Conservation (phyloP, 441 rosid species). For the Gossypium laxum region DNA sequence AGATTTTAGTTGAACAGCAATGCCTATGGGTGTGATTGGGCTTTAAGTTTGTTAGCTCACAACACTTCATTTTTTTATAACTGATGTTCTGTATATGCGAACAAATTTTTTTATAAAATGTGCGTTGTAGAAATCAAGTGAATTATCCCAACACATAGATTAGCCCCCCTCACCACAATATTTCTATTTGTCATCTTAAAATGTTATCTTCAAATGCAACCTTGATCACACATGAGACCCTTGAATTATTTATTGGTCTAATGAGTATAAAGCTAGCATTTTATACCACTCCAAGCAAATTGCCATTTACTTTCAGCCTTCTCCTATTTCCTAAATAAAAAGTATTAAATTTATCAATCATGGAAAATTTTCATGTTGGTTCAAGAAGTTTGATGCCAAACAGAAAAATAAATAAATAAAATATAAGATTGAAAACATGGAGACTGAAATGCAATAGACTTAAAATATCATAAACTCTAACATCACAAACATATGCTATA, state of each 20-base stretch:
- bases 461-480: not conserved
- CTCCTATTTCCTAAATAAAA: not conserved
- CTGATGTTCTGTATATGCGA: not conserved
- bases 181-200: not conserved
- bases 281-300: not conserved
- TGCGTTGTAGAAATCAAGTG: not conserved
- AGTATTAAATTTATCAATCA: not conserved
- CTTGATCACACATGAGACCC: not conserved
- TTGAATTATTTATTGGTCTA: not conserved
- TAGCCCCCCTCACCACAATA: not conserved
- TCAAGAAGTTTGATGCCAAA: not conserved
- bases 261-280: not conserved
- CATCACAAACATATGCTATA: not conserved
- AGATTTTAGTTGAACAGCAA: not conserved
- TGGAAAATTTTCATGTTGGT: not conserved
- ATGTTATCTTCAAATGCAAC: not conserved
- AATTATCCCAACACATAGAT: not conserved
- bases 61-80: not conserved
- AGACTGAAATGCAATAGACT: not conserved
- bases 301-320: not conserved
- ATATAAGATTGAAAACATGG: not conserved
- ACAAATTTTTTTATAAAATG: not conserved
- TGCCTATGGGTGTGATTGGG: not conserved
- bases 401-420: not conserved
- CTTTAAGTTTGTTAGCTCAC: not conserved